Evolutionary conservation across 2,329 filamentous ascomycete genomes (phyloP).

Genomic region (Colletotrichum sp.): DNA sequence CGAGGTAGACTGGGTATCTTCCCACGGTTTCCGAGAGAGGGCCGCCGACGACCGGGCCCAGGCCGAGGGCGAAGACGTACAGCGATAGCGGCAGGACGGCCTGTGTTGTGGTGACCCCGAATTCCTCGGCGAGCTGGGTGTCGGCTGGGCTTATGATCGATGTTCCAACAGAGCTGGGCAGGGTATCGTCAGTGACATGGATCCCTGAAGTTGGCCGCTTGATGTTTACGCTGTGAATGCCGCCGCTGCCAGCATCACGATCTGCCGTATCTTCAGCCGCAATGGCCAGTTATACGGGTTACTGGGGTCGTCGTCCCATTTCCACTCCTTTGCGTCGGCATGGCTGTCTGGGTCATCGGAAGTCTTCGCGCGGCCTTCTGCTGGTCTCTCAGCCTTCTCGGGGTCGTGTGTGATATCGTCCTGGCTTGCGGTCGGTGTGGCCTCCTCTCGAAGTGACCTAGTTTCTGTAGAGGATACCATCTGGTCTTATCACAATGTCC

Average conservation of each 20-base stretch:
- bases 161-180: constrained; percentile 53
- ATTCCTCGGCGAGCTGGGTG: constrained; percentile 52
- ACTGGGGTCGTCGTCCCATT: constrained; percentile 43
- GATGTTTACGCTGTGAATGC: constrained; percentile 43
- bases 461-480: not conserved
- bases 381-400: not conserved
- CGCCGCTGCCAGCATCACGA: constrained; percentile 40
- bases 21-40: constrained; percentile 65
- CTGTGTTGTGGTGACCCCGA: constrained; percentile 57
- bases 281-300: constrained; percentile 59
- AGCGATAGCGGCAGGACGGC: constrained; percentile 65
- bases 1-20: constrained; percentile 56
- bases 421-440: not conserved
- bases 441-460: not conserved
- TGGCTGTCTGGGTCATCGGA: not conserved
- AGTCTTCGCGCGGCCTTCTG: too few relatives aligned
- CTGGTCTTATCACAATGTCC: not conserved
- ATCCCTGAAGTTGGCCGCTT: not conserved
- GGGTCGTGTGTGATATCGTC: not conserved
- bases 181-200: not conserved
- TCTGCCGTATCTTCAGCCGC: constrained; percentile 43
- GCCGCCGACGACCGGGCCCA: constrained; percentile 64
- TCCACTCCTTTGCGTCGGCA: not conserved
- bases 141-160: constrained; percentile 59
- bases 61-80: constrained; percentile 64